Evolutionary conservation across 2,329 filamentous ascomycete genomes (phyloP).

Genomic region (Hymenoscyphus fructigenus): DNA sequence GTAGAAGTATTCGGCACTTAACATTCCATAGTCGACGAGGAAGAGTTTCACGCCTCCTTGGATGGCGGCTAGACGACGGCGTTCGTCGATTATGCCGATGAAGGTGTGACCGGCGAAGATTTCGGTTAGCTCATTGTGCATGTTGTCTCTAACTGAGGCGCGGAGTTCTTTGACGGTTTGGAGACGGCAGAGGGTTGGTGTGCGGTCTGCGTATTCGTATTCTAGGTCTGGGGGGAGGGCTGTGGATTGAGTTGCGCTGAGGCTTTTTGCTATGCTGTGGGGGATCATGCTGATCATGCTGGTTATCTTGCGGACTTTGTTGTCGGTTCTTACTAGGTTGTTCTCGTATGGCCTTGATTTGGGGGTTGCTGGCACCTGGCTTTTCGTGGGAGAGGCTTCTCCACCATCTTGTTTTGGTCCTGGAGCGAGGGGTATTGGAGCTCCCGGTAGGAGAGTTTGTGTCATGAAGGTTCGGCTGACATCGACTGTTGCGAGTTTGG

Average conservation of each 20-base stretch:
- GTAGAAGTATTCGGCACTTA: conserved; percentile 89
- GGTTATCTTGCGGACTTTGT: conserved; percentile 88
- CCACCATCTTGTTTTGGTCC: conserved; percentile 25
- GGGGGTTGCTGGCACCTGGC: conserved; percentile 39
- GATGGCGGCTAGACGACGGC: conserved; percentile 83
- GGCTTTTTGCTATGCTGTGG: conserved; percentile 44
- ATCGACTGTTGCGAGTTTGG: conserved; percentile 81
- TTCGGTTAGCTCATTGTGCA: conserved; percentile 84
- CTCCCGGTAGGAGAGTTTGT: conserved; percentile 81
- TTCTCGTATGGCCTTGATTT: conserved; percentile 73
- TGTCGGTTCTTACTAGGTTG: conserved; percentile 86
- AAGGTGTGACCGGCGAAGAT: conserved; percentile 87
- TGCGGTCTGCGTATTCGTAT: conserved; percentile 71
- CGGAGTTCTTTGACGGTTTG: conserved; percentile 85
- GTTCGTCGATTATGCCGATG: conserved; percentile 87
- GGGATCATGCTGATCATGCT: conserved; percentile 96
- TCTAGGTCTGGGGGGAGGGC: conserved; percentile 51
- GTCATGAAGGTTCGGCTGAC: conserved; percentile 93
- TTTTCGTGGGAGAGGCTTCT: conserved; percentile 13
- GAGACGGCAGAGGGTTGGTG: conserved; percentile 69
- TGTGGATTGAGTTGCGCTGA: conserved; percentile 29
- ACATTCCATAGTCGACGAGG: conserved; percentile 87
- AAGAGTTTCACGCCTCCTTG: conserved; percentile 91
- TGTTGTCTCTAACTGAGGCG: conserved; percentile 72
- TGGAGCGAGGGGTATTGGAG: conserved; percentile 39